Evolutionary conservation across 169 alveolate genomes (phyloP).

Genomic region (Perkinsus olseni): DNA sequence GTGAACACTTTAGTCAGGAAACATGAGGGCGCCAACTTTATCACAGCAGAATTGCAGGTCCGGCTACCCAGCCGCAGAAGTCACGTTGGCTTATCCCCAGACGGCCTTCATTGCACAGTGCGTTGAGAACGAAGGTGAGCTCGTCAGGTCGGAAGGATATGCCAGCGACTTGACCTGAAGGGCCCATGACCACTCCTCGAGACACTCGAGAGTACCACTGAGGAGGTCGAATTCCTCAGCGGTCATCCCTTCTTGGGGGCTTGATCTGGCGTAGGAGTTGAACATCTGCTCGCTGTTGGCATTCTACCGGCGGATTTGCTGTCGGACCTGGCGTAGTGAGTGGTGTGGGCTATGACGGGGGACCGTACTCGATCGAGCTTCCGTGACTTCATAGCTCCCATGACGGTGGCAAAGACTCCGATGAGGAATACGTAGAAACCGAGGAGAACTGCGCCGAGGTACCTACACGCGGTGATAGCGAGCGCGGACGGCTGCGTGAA

Average conservation of each 20-base stretch:
- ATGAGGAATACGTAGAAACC: background rate
- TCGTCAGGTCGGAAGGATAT: background rate
- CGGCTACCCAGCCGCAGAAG: background rate
- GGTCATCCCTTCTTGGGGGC: background rate
- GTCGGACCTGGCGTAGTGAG: background rate
- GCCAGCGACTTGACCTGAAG: background rate
- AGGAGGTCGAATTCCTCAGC: background rate
- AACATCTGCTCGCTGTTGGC: background rate
- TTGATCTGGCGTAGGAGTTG: background rate
- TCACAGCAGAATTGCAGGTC: background rate
- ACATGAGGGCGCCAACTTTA: background rate
- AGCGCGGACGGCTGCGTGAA: background rate
- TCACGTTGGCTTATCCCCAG: background rate
- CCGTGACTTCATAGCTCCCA: background rate
- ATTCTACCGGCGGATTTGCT: background rate
- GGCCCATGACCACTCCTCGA: background rate
- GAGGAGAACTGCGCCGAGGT: background rate
- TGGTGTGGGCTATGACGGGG: background rate
- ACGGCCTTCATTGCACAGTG: background rate
- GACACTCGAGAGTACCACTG: background rate
- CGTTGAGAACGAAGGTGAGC: background rate
- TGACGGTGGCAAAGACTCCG: background rate
- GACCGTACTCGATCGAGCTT: background rate
- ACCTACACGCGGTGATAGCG: background rate
- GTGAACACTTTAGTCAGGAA: background rate